Evolutionary conservation across 768 basidiomycete genomes (phyloP), one percentile per base, ranked within the genome.

Genomic region (Favolaschia claudopus): DNA sequence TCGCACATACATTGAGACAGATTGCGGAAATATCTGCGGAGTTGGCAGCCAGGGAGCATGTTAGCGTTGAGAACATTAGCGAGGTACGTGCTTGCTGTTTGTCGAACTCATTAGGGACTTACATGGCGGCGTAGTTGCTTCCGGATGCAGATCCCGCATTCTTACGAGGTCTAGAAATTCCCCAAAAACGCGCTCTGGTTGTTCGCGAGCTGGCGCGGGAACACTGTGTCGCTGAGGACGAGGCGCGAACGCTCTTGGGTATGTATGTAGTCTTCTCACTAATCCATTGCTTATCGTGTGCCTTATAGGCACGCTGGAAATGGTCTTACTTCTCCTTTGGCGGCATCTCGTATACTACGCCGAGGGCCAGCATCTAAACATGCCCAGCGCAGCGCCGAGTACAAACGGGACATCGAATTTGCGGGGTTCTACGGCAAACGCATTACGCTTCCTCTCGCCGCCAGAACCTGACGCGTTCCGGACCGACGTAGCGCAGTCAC

Each of bases 261-360:
- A 58, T 49, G 85, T 75, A 13, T 28, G 7, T 33, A 33, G 29
- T 39, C 10, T 14, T 22, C 24, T 39, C 43, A 7, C 19, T 34
- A 5, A 31, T 15, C 10, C n/a, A 7, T 31, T 43, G 13, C 39
- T 46, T 28, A 44, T 22, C 5, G 39, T 43, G 52, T 10, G 58
- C 38, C 28, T 19, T 36, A 5, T 62, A 91, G 91, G 83, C 54
- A 84, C 88, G 15, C 74, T 86, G 46, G 95, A 96, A 72, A 89
- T 94, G 85, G 70, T 91, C 6, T 78, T 95, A 9, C 78, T 95
- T 17, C 79, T 95, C 19, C 76, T 93, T 10, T 94, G 91, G 89
- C 82, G 92, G 15, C 95, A 96, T 67, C 68, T 93, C 27, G 79
- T 84, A 14, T 86, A 87, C 68, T 95, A 90, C 72, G 71, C 79